These are phyloP conservation scores for Hericium erinaceus DNA, from an alignment of 768 basidiomycete species.

Conservation along the genomic window DNA sequence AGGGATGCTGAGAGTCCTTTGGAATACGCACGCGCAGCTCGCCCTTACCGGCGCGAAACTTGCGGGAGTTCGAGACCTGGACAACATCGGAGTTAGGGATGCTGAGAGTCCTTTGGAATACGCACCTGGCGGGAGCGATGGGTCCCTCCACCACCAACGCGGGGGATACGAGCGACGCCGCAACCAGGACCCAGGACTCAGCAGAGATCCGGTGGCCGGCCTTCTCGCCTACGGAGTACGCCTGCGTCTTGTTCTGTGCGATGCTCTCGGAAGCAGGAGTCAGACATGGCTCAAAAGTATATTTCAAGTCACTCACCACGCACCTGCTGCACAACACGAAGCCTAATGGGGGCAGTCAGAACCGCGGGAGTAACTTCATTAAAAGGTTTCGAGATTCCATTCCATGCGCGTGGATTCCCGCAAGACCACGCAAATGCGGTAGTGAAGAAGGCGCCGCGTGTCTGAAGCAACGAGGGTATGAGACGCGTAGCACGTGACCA, in stretches of 20 bases:
- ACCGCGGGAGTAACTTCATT: too few species aligned
- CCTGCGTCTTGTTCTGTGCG: constrained; percentile 95
- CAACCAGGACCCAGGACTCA: constrained; percentile 99
- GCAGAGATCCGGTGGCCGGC: constrained; percentile 98
- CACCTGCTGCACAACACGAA: constrained; percentile 96
- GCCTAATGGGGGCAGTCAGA: constrained; percentile 94
- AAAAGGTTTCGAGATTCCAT: too few species aligned
- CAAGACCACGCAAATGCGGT: too few species aligned
- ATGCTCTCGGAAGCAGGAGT: constrained; percentile 64
- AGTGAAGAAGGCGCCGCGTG: too few species aligned
- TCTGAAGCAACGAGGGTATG: too few species aligned
- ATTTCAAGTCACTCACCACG: constrained; percentile 71
- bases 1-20: too few species aligned
- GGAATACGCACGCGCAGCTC: too few species aligned
- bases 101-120: neutral
- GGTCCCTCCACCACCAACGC: constrained; percentile 98
- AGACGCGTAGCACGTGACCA: too few species aligned
- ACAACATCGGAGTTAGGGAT: constrained; percentile 71
- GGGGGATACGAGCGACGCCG: constrained; percentile 99
- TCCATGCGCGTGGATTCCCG: too few species aligned
- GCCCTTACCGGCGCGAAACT: constrained; percentile 93
- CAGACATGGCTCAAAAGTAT: constrained; percentile 6
- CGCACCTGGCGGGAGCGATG: constrained; percentile 93
- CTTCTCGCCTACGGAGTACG: constrained; percentile 94
- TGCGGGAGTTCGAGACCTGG: constrained; percentile 96